These are phyloP conservation scores for Solanum sitiens DNA, from an alignment of 257 asterid species.

Conservation along the genomic window DNA sequence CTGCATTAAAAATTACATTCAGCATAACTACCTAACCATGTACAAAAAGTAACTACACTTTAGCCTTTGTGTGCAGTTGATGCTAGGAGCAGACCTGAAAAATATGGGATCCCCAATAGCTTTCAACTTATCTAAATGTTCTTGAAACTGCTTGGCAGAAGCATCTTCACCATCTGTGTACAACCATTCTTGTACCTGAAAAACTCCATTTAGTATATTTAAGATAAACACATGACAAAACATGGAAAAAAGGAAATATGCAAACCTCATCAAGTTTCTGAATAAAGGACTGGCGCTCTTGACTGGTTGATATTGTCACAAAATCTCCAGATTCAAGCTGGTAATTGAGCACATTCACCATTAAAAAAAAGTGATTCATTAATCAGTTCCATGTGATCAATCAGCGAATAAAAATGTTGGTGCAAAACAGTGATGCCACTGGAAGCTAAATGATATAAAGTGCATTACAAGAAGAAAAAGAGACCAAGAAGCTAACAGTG, in stretches of 20 bases:
- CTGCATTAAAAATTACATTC: conserved; percentile 23
- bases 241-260: conserved; percentile 11
- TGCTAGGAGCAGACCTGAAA: conserved; percentile 47
- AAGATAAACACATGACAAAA: not conserved
- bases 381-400: not conserved
- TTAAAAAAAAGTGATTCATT: not conserved
- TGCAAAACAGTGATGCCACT: not conserved
- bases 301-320: conserved; percentile 55
- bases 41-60: not conserved
- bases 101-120: conserved; percentile 92
- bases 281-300: conserved; percentile 70
- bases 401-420: not conserved
- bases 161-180: conserved; percentile 99
- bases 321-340: conserved; percentile 88
- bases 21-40: not conserved
- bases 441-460: not conserved
- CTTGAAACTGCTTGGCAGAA: conserved; percentile 75
- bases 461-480: not conserved
- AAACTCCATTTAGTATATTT: not conserved
- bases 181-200: conserved; percentile 95
- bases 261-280: conserved; percentile 91
- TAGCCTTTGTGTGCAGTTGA: conserved; percentile 2
- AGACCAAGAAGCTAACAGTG: not conserved
- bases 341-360: not conserved
- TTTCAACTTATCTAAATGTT: conserved; percentile 67